Evolutionary conservation across 2,329 filamentous ascomycete genomes (phyloP).

Genomic region (Nannizziopsis arthrosporioides): DNA sequence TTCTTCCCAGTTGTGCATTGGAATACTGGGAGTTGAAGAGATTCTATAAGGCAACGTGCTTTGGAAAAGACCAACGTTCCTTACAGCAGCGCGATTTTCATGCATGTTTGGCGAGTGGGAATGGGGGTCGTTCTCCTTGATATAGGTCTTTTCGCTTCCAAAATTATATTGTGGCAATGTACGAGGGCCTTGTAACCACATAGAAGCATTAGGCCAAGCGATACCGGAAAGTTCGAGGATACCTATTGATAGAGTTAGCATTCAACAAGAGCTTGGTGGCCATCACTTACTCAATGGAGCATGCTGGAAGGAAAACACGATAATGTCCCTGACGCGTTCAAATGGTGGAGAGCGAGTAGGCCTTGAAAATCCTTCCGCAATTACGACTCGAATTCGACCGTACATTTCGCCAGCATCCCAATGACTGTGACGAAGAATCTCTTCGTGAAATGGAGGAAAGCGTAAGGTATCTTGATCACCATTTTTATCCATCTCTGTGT

Average conservation of each 20-base stretch:
- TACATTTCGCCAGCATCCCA: constrained; percentile 62
- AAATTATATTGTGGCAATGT: constrained; percentile 27
- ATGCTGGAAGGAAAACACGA: constrained; percentile 75
- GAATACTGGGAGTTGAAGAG: constrained; percentile 22
- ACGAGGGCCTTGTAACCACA: constrained; percentile 48
- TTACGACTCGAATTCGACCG: constrained; percentile 63
- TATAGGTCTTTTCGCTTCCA: constrained; percentile 21
- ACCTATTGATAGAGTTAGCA: constrained; percentile 37
- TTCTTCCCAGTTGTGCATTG: constrained; percentile 18
- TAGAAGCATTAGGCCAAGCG: constrained; percentile 64
- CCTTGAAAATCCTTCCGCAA: constrained; percentile 60
- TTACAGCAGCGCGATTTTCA: constrained; percentile 17
- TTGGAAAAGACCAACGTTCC: constrained; percentile 17
- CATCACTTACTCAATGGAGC: constrained; percentile 55
- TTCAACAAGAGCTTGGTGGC: background rate
- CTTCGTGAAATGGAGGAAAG: constrained; percentile 61
- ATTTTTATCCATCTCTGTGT: constrained; percentile 39
- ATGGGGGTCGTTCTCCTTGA: constrained; percentile 45
- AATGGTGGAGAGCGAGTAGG: constrained; percentile 40
- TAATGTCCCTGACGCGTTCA: constrained; percentile 58
- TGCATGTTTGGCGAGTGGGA: constrained; percentile 49
- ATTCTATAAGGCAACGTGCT: constrained; percentile 19
- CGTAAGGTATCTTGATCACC: constrained; percentile 51
- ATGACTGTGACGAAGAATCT: constrained; percentile 55
- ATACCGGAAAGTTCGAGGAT: constrained; percentile 61